Conservation (phyloP, 768 basidiomycete genomes). For the Calvatia gigantea region DNA sequence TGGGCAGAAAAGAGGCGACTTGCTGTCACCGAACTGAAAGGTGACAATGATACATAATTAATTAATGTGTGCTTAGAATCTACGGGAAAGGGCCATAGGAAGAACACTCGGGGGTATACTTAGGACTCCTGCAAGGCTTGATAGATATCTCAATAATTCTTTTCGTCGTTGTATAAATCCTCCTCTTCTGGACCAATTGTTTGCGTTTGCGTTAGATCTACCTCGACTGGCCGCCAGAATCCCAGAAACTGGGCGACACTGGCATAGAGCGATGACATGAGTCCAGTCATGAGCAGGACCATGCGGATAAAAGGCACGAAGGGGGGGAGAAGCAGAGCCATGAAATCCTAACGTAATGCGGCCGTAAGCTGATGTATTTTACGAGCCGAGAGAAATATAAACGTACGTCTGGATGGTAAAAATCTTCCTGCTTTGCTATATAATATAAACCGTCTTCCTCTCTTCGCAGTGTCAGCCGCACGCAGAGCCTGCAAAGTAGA, state of each 20-base stretch:
- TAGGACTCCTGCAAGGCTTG: background rate
- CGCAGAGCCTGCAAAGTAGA: slow-evolving; percentile 35
- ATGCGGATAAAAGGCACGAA: slow-evolving; percentile 33
- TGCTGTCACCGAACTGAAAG: background rate
- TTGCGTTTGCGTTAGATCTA: background rate
- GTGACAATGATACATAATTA: background rate
- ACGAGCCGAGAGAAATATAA: background rate
- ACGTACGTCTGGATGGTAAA: slow-evolving; percentile 51
- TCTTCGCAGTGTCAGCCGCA: slow-evolving; percentile 49
- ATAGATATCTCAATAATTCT: background rate
- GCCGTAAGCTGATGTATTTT: no score
- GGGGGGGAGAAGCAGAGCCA: slow-evolving; percentile 40
- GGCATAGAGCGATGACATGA: slow-evolving; percentile 26
- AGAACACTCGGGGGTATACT: background rate
- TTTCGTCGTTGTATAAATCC: slow-evolving; percentile 2
- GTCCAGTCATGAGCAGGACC: slow-evolving; percentile 23
- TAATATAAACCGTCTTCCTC: slow-evolving; percentile 31
- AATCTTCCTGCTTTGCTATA: slow-evolving; percentile 57
- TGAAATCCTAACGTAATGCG: no score
- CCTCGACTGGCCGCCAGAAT: slow-evolving; percentile 24
- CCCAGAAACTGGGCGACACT: slow-evolving; percentile 29
- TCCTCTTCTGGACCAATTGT: slow-evolving; percentile 1
- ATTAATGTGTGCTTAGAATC: background rate
- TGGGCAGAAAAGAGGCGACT: slow-evolving; percentile 52
- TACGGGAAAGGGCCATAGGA: background rate